Base-by-base conservation (phyloP, 805 yeast species). In the Tetrapisispora namnaoensis region DNA sequence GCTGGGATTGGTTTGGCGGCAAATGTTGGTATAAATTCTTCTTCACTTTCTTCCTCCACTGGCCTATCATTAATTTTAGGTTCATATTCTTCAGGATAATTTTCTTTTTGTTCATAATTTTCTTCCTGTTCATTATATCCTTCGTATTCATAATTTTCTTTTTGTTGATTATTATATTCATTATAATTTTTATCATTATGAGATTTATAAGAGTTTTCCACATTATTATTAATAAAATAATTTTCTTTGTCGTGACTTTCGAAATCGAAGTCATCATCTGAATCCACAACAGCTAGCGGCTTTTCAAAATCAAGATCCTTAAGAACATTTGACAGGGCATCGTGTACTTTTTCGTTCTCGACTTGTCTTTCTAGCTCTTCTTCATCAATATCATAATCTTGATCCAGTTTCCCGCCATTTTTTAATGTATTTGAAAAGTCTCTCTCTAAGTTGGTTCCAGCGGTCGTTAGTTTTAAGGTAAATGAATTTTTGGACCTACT, bases 1-100 rank as follows among this genome's bases (percentile, higher is more conserved):
- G 46, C 34, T 21, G 20, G 45, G 7, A 43, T 32, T 11, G 53
- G 48, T 5, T 55, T 42, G 4, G 58, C 50, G 1, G 78, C 79
- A 58, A 80, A 80, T 0, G 73, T 70, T 10, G 86, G 86, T 39
- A 79, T 66, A 53, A 77, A 77, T 50, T 78, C 80, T 3, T 72
- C 75, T 22, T 69, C 67, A 16, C 57, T 62, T 22, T 55, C 61
- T 6, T 57, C 60, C 17, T 61, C 67, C 8, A 56, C 58, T n/a
- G 60, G 61, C 18, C 56, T 55, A 16, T 60, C 62, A 17, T 57
- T 66, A 6, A 24, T 6, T 14, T 61, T 60, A 6, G 61, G 61
- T 5, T 55, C 57, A n/a, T 54, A 60, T 10, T 57, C 60, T 13
- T 57, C 63, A 41, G 40, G 41, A 8, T 44, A 10, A 17, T 39